These are phyloP conservation scores for Akanthomyces lecanii DNA, from an alignment of 2,329 filamentous ascomycete genomes.

Conservation along the genomic window DNA sequence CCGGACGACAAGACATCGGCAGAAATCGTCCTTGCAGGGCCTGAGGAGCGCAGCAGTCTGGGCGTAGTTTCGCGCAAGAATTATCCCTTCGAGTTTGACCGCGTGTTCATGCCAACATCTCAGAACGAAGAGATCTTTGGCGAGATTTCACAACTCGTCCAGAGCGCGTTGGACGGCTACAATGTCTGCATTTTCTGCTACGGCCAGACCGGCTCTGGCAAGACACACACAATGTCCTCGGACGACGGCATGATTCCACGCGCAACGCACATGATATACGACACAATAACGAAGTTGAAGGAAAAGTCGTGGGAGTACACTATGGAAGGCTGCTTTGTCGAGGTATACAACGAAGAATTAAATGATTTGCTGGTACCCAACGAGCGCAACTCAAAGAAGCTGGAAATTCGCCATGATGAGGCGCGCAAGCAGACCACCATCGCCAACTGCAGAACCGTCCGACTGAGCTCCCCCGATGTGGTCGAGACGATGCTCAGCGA, in stretches of 20 bases:
- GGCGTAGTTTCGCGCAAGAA: constrained; percentile 72
- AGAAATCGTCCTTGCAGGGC: constrained; percentile 79
- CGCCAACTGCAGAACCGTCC: constrained; percentile 71
- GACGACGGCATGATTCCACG: constrained; percentile 91
- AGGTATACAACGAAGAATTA: constrained; percentile 97
- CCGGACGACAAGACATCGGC: constrained; percentile 81
- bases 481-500: constrained; percentile 76
- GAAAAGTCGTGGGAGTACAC: constrained; percentile 93
- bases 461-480: constrained; percentile 71
- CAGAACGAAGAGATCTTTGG: constrained; percentile 87
- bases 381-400: constrained; percentile 65
- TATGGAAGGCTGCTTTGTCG: constrained; percentile 92
- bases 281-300: constrained; percentile 74
- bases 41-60: constrained; percentile 77
- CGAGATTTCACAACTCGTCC: constrained; percentile 94
- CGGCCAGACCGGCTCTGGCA: constrained; percentile 71
- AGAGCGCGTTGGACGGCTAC: constrained; percentile 93
- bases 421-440: constrained; percentile 76
- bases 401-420: constrained; percentile 85
- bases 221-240: constrained; percentile 94
- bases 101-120: constrained; percentile 75
- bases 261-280: constrained; percentile 89
- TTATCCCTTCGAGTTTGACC: constrained; percentile 85
- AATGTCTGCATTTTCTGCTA: constrained; percentile 99
- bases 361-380: constrained; percentile 71